Evolutionary conservation across 495 filamentous ascomycete genomes (phyloP).

Genomic region (Neurospora tetraspora): DNA sequence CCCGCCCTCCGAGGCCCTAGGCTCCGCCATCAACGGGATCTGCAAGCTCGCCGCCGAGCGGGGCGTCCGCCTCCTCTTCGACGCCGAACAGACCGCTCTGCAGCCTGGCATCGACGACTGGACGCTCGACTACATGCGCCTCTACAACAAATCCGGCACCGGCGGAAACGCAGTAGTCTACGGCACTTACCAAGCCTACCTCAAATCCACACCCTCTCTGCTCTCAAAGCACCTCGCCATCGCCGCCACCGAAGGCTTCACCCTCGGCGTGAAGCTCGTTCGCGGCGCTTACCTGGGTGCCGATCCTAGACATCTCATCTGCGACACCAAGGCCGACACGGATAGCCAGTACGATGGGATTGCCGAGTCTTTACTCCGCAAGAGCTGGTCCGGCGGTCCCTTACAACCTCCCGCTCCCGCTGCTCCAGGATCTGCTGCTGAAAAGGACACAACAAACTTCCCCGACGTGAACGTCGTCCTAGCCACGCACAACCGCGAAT

Average conservation of each 20-base stretch:
- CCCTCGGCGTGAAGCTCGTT: slow-evolving; percentile 83
- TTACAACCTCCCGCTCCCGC: slow-evolving; percentile 21
- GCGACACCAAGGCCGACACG: slow-evolving; percentile 75
- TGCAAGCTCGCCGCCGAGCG: slow-evolving; percentile 65
- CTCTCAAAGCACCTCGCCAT: slow-evolving; percentile 57
- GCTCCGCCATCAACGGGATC: slow-evolving; percentile 58
- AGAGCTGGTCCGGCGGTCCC: slow-evolving; percentile 41
- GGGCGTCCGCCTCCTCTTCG: slow-evolving; percentile 70
- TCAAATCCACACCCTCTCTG: slow-evolving; percentile 56
- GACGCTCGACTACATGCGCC: slow-evolving; percentile 67
- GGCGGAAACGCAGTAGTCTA: slow-evolving; percentile 44
- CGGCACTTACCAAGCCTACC: slow-evolving; percentile 75
- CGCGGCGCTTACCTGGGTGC: slow-evolving; percentile 79
- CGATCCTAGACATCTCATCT: slow-evolving; percentile 70
- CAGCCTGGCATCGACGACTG: slow-evolving; percentile 81
- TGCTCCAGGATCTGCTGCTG: slow-evolving; percentile 17
- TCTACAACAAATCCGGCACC: slow-evolving; percentile 49
- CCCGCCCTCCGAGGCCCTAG: slow-evolving; percentile 52
- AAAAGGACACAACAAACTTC: slow-evolving; percentile 32
- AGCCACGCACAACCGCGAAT: slow-evolving; percentile 85
- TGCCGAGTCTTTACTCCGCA: slow-evolving; percentile 25
- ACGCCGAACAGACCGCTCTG: slow-evolving; percentile 76
- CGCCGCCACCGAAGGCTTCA: slow-evolving; percentile 60
- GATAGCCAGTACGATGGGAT: slow-evolving; percentile 33
- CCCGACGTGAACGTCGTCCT: slow-evolving; percentile 64